Evolutionary conservation across 2,329 filamentous ascomycete species (phyloP), one percentile per base, ranked within the genome.

Genomic region (Colletotrichum graminicola): DNA sequence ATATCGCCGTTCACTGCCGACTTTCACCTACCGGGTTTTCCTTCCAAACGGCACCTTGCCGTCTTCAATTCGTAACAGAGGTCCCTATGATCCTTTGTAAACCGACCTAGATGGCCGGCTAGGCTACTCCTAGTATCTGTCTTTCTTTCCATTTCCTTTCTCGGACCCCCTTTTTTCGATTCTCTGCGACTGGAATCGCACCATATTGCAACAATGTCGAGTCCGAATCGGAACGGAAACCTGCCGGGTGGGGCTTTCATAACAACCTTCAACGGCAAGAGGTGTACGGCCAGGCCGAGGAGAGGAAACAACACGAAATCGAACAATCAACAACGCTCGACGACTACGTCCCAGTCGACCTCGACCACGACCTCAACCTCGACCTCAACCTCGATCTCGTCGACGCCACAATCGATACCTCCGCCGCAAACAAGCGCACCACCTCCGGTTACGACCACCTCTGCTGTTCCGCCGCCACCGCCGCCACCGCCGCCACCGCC

Each of bases 241-340:
- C 82, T 86, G 77, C 82, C 81, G 74, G 78, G 79, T 76, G 84
- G 85, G 76, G 83, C 84, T 71, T 84, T 85, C 72, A 82, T 86
- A 69, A 88, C 86, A 66, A 84, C 79, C 60, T 80, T 88, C 66
- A 78, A 83, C 68, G 86, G 85, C 62, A 85, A 82, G 77, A 83
- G 83, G 78, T 89, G 88, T 80, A 89, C 87, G 75, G 86, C 84
- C 72, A 80, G 88, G 74, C 86, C 86, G 59, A 85, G 78, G 75
- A 52, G 55, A 21, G 69, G 66, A 36, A 57, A 66, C 43, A 66
- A 60, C 43, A 70, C 66, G 32, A 74, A 56, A 41, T 52, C 68
- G 36, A 62, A 47, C n/a, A 66, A 59, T 21, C 71, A 66, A 29
- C 61, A 62, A 21, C 71, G 32, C 16, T 64, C 66, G 61, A 62